A percentile compares a stretch with the other conserved stretches of the same genome.
phyloP scores from a whole-genome alignment of 2,329 filamentous ascomycete genomes.

The Alternaria incomplexa region DNA sequence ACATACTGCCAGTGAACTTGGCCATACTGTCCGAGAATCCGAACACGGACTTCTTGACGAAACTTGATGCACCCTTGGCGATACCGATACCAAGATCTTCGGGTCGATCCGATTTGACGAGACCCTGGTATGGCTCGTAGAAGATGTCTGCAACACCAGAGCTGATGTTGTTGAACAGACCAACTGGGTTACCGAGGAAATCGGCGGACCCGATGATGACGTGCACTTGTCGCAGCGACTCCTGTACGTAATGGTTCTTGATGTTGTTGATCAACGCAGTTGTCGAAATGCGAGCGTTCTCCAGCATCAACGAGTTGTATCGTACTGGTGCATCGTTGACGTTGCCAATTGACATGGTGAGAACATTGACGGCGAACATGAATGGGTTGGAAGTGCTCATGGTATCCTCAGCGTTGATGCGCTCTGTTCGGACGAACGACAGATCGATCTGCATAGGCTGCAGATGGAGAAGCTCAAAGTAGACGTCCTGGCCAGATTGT shows the following conservation, averaged over 20 bases:
- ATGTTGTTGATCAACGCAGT: slow-evolving; percentile 84
- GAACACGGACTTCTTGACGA: slow-evolving; percentile 98
- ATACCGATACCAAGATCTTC: slow-evolving; percentile 95
- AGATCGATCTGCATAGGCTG: slow-evolving; percentile 98
- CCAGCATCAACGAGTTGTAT: slow-evolving; percentile 90
- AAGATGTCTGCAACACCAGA: slow-evolving; percentile 98
- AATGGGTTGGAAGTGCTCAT: slow-evolving; percentile 86
- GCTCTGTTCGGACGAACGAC: slow-evolving; percentile 95
- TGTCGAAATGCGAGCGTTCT: slow-evolving; percentile 91
- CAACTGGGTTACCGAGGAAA: slow-evolving; percentile 96
- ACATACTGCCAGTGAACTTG: slow-evolving; percentile 96
- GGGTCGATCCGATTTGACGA: slow-evolving; percentile 94
- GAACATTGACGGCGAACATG: slow-evolving; percentile 98
- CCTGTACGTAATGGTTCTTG: slow-evolving; percentile 94
- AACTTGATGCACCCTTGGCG: slow-evolving; percentile 93
- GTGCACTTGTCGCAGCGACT: slow-evolving; percentile 94
- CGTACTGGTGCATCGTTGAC: slow-evolving; percentile 96
- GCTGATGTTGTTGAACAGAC: slow-evolving; percentile 96
- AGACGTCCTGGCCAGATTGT: slow-evolving; percentile 88
- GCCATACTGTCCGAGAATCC: slow-evolving; percentile 97
- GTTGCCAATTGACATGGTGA: slow-evolving; percentile 99
- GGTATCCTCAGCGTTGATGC: slow-evolving; percentile 95
- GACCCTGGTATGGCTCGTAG: slow-evolving; percentile 97
- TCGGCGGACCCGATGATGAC: slow-evolving; percentile 97
- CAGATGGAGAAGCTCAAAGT: slow-evolving; percentile 95